Base-by-base conservation (phyloP, 768 basidiomycete genomes). In the Suillus variegatus region DNA sequence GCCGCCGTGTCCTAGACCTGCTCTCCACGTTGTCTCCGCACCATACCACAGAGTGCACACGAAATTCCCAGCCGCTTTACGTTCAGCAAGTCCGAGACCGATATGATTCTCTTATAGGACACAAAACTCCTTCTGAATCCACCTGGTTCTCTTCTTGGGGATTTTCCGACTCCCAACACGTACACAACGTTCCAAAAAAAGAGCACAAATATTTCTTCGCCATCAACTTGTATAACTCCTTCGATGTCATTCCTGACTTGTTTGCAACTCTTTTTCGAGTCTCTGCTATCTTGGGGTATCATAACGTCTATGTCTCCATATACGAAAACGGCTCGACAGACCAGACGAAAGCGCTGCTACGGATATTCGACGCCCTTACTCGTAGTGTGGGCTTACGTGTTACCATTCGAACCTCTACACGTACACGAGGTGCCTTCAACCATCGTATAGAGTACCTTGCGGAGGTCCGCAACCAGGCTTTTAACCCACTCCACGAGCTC, bases 371-470 rank as follows among this genome's bases (percentile, higher is more conserved):
- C 78, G 92, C 96, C 4, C 84, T 99, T 60, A 94, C 94, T 1
- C 84, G 91, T 52, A 89, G 88, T 58, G 94, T 97, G 65, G 97
- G 97, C 35, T 84, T 99, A 78, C 88, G 97, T 61, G 87, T 99
- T 67, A 92, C 91, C 71, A 99, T 99, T 72, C 88, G 94, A 65
- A 95, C 95, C 0, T 94, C 91, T 12, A 92, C 90, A 82, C 90
- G 97, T 67, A 96, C 93, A 12, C 85, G 97, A 36, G 97, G 97
- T 47, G 91, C 92, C 10, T 99, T 99, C 84, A 97, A 97, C 78
- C 97, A 99, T 77, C 96, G 97, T 62, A 99, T 99, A 82, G 97
- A 99, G 78, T 99, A 99, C 80, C 90, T 99, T 61, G 97, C 97
- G n/a, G 97, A 99, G 75, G 97, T 99, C n/a, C 92, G 97, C 66